Percentiles rank a stretch among this genome's conserved stretches.
These are phyloP conservation scores for Alternaria longipes DNA, from an alignment of 2,329 filamentous ascomycete genomes.

Conservation along the genomic window DNA sequence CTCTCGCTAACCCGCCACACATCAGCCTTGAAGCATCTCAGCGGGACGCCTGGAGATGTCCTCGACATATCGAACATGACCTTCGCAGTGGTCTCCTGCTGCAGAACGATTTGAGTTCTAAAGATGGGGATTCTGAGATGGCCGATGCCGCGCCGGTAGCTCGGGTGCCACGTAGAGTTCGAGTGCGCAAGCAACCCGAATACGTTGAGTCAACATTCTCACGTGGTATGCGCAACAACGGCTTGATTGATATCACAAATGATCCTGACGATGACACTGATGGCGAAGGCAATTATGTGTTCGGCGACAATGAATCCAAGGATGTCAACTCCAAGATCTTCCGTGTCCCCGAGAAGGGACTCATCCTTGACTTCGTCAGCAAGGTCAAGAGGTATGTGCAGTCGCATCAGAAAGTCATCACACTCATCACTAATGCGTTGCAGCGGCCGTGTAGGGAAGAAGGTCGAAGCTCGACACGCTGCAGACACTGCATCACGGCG, in stretches of 20 bases:
- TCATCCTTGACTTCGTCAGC: constrained; percentile 69
- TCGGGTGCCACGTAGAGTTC: constrained; percentile 54
- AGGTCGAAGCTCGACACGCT: constrained; percentile 22
- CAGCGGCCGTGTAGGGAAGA: constrained; percentile 38
- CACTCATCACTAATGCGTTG: constrained; percentile 23
- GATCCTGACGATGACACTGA: constrained; percentile 55
- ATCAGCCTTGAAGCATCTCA: constrained; percentile 60
- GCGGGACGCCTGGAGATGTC: constrained; percentile 83
- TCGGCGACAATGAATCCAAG: constrained; percentile 52
- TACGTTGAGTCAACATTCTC: constrained; percentile 59
- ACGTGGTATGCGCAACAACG: constrained; percentile 69
- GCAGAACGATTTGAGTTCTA: constrained; percentile 46
- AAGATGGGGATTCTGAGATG: constrained; percentile 42
- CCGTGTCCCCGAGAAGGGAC: constrained; percentile 56
- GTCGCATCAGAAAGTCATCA: constrained; percentile 10
- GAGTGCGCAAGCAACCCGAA: constrained; percentile 60
- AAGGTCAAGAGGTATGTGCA: constrained; percentile 60
- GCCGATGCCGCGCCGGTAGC: constrained; percentile 34
- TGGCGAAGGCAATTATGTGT: constrained; percentile 54
- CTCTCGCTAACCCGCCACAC: constrained; percentile 79
- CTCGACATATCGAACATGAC: constrained; percentile 82
- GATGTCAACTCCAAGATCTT: constrained; percentile 52
- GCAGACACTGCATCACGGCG: constrained; percentile 29
- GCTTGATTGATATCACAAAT: constrained; percentile 58
- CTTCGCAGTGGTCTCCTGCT: constrained; percentile 56